Base-by-base conservation (phyloP, 371 early-diverging fungal species). In the Parasitella parasitica region DNA sequence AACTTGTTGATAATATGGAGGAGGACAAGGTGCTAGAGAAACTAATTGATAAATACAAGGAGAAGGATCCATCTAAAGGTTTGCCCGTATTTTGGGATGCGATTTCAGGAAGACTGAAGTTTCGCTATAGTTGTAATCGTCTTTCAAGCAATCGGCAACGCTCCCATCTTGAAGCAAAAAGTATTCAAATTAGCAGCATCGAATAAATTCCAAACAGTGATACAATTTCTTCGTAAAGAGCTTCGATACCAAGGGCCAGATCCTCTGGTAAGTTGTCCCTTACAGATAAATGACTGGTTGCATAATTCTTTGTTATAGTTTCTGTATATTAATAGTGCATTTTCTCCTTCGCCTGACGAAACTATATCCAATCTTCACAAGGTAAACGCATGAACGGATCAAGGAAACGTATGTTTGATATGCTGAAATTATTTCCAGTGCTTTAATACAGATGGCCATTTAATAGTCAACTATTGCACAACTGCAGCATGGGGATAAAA, bases 331-430 rank as follows among this genome's bases (percentile, higher is more conserved):
- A 96, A 94, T 70, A 91, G 91, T 65, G 90, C 95, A 12, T 97
- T 97, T 74, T 87, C 95, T 3, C 97, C 97, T n/a, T 86, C 95
- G 32, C 96, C 97, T 4, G 97, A 97, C 69, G 97, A 96, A 71
- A 81, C 85, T 22, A 86, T 97, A 8, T 78, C 83, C 15, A 95
- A 91, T 69, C 68, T 97, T 43, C 85, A 82, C 71, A 90, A 91
- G 83, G 93, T 94, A 38, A 18, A 11, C 43, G 22, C 43, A n/a
- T 22, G 20, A 18, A 39, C 20, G n/a, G n/a, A 18, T 18, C 18
- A 18, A 43, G 2, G 24, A 32, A 34, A 36, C 11, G 32, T 49
- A 22, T 49, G 20, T 12, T 59, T 38, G 18, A 48, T 56, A 51
- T 15, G 36, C 53, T 41, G 20, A 32, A 30, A 56, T 61, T 46